Percentiles rank a stretch among this genome's conserved stretches.
phyloP scores from a whole-genome alignment of 352 stramenopile genomes.

The Thraustochytrium sp. region DNA sequence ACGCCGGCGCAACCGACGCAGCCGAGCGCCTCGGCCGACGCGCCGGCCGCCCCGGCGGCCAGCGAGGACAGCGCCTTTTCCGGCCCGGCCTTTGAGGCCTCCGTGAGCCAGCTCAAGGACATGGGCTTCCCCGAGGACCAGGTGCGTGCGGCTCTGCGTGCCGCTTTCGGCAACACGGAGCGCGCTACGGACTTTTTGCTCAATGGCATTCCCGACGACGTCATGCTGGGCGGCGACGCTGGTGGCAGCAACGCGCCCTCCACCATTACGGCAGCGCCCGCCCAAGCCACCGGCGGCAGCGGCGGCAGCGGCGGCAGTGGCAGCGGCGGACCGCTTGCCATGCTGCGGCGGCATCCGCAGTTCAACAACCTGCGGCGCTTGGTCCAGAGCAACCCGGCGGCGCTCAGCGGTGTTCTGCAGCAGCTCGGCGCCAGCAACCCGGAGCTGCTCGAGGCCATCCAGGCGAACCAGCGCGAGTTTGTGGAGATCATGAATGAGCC shows the following conservation, averaged over 20 bases:
- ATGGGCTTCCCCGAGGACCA: constrained; percentile 80
- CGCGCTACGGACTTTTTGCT: constrained; percentile 78
- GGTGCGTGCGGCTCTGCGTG: constrained; percentile 62
- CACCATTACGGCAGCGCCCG: background rate
- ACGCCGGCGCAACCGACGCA: constrained; percentile 62
- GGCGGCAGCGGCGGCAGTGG: constrained; percentile 43
- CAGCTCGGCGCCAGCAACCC: constrained; percentile 69
- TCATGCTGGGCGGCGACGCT: constrained; percentile 27
- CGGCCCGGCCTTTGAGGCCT: constrained; percentile 55
- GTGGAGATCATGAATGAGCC: constrained; percentile 77
- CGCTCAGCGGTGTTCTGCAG: constrained; percentile 68
- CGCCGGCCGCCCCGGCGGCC: background rate
- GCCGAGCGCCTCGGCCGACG: constrained; percentile 46
- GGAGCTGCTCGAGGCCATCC: constrained; percentile 70
- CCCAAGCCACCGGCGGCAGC: constrained; percentile 49
- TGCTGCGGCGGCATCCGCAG: constrained; percentile 70
- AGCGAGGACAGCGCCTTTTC: constrained; percentile 40
- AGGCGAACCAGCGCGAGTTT: constrained; percentile 75
- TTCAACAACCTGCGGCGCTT: constrained; percentile 70
- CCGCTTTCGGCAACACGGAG: constrained; percentile 75
- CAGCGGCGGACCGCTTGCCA: constrained; percentile 60
- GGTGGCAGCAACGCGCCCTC: background rate
- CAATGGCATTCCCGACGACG: constrained; percentile 64
- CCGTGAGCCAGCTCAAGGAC: constrained; percentile 67
- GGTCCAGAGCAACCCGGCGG: constrained; percentile 71